phyloP scores from a whole-genome alignment of 371 early-diverging fungal genomes.

The Mortierella sp. region DNA sequence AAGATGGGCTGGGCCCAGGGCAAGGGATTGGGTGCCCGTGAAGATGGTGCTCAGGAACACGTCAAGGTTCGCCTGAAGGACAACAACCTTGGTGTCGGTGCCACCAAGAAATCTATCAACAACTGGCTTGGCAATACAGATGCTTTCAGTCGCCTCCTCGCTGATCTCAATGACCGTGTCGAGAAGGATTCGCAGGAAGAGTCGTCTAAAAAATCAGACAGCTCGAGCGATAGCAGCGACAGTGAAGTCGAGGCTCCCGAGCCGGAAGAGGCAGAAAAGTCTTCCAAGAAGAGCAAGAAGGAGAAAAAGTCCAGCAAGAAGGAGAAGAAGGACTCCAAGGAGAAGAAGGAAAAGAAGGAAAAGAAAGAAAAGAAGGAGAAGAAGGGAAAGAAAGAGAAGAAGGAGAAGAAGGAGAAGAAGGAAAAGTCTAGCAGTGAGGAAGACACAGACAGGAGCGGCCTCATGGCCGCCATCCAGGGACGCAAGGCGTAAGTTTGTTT shows the following conservation, averaged over 20 bases:
- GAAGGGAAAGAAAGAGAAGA: slow-evolving; percentile 27
- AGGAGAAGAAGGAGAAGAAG: slow-evolving; percentile 23
- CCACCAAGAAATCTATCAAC: slow-evolving; percentile 83
- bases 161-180: slow-evolving; percentile 71
- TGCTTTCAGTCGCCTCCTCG: slow-evolving; percentile 88
- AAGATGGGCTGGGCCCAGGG: slow-evolving; percentile 98
- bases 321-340: slow-evolving; percentile 27
- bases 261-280: slow-evolving; percentile 4
- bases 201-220: slow-evolving; percentile 14
- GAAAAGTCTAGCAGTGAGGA: slow-evolving; percentile 51
- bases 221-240: slow-evolving; percentile 56
- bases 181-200: slow-evolving; percentile 42
- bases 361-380: slow-evolving; percentile 34
- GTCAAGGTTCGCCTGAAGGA: slow-evolving; percentile 84
- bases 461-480: slow-evolving; percentile 45
- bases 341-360: slow-evolving; percentile 21
- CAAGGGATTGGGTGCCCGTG: slow-evolving; percentile 91
- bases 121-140: slow-evolving; percentile 95
- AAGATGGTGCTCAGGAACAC: slow-evolving; percentile 83
- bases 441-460: slow-evolving; percentile 36
- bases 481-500: slow-evolving; percentile 67
- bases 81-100: slow-evolving; percentile 89
- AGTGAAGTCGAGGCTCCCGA: slow-evolving; percentile 19
- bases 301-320: slow-evolving; percentile 40
- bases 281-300: not conserved